phyloP scores from a whole-genome alignment of 805 yeast genomes.

The Zygosaccharomyces rouxii region DNA sequence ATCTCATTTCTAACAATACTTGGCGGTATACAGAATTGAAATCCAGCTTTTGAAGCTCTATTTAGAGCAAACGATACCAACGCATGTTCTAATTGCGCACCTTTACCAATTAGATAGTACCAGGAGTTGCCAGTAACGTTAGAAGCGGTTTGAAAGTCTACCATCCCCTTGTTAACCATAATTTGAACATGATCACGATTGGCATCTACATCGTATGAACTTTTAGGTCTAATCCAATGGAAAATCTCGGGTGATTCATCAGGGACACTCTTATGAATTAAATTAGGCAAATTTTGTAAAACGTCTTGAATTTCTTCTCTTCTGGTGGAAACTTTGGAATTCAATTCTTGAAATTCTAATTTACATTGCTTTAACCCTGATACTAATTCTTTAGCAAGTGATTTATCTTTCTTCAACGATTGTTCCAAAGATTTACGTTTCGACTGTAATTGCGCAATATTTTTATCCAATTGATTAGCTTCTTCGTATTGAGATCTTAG shows the following conservation, averaged over 20 bases:
- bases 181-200: conserved; percentile 61
- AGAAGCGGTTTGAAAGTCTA: conserved; percentile 71
- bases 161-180: conserved; percentile 59
- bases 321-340: conserved; percentile 21
- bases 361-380: conserved; percentile 26
- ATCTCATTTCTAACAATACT: conserved; percentile 74
- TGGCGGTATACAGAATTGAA: conserved; percentile 74
- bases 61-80: conserved; percentile 72
- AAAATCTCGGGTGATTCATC: conserved; percentile 42
- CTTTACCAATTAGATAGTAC: conserved; percentile 80
- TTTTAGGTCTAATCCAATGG: conserved; percentile 46
- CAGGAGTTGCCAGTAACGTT: conserved; percentile 75
- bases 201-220: conserved; percentile 25
- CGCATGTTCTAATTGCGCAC: conserved; percentile 87
- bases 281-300: conserved; percentile 60
- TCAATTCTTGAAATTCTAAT: conserved; percentile 21
- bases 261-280: conserved; percentile 47
- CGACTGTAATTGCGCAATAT: conserved; percentile 30
- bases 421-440: conserved; percentile 31
- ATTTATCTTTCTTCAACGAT: conserved; percentile 25
- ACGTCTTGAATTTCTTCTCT: conserved; percentile 38
- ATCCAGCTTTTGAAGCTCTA: conserved; percentile 63
- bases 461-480: conserved; percentile 18
- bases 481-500: conserved; percentile 29
- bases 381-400: conserved; percentile 11